Base-by-base conservation (phyloP, 2,329 filamentous ascomycete species). In the Trichophyton verrucosum region DNA sequence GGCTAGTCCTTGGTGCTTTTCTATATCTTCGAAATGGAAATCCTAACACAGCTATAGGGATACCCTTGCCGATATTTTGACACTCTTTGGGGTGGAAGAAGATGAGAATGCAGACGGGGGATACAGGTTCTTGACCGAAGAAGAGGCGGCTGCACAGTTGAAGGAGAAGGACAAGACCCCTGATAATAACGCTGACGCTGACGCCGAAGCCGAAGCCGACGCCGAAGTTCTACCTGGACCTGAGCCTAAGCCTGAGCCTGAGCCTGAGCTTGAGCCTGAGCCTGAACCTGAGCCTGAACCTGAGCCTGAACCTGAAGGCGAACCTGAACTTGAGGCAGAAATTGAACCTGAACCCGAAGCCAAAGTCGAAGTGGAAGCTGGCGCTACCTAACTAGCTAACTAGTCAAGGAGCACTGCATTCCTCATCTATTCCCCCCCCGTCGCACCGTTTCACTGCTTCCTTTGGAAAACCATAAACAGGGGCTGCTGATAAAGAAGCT, bases 11-110 rank as follows among this genome's bases (percentile, higher is more conserved):
- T 20, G 3, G 13, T 56, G 13, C 33, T 22, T 20, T 2, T 20
- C 13, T 24, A 49, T 27, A 36, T 57, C 15, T 57, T n/a, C 11
- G 11, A 17, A 8, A 36, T 22, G 13, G 30, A 5, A 13, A 7
- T 33, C 2, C 17, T 55, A 24, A 55, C 30, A 55, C 22, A 33
- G 4, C 24, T 36, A 55, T 49, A 64, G 62, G 51, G 62, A 64
- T 36, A 53, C 60, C n/a, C 40, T 62, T 7, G 42, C 47, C 17
- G 60, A 62, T 13, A 49, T 65, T 27, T 36, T 61, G 40, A 49
- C 42, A 11, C 44, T 65, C 24, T 62, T 65, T 44, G 61, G 60
- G 11, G 42, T 62, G 27, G 47, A 15, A 20, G 47, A 61, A 36
- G 64, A 65, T 36, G 17, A 42, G 17, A 38, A 44, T 46, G 22